A percentile compares a stretch with the other conserved stretches of the same genome.
phyloP scores from a whole-genome alignment of 164 flowering plant genomes.

The Echeveria elegans region DNA sequence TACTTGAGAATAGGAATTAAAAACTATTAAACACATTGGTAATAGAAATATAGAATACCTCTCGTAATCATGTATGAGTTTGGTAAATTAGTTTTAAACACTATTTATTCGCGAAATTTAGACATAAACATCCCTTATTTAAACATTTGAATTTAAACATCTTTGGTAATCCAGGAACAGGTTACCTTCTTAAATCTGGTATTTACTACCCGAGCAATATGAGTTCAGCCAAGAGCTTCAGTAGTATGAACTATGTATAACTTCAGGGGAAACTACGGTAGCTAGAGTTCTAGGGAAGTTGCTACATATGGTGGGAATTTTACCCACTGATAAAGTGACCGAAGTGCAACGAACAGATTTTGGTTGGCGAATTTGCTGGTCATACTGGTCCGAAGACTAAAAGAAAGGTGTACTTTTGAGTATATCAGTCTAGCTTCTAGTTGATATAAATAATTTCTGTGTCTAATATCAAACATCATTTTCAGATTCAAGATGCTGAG shows the following conservation, averaged over 20 bases:
- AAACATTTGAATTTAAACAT: no score
- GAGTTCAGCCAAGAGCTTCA: neutral
- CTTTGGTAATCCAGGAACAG: slow-evolving; percentile 98
- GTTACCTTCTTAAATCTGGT: slow-evolving; percentile 22
- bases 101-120: no score
- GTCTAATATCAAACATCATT: neutral
- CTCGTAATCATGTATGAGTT: no score
- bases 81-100: no score
- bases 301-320: slow-evolving; percentile 88
- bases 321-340: slow-evolving; percentile 91
- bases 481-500: slow-evolving; percentile 90
- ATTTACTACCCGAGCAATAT: neutral
- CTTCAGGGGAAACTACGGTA: slow-evolving; percentile 89
- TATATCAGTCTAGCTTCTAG: neutral
- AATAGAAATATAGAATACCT: no score
- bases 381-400: slow-evolving; percentile 99
- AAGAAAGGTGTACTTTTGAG: slow-evolving; percentile 54
- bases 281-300: slow-evolving; percentile 85
- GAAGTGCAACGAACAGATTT: slow-evolving; percentile 96
- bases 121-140: no score
- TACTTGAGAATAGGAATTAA: no score
- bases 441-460: neutral
- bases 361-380: slow-evolving; percentile 99
- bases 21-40: no score
- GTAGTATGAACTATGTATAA: neutral